Percentiles rank a stretch among this genome's conserved stretches.
These are phyloP conservation scores for Amanita thiersii DNA, from an alignment of 768 basidiomycete genomes.

Conservation along the genomic window DNA sequence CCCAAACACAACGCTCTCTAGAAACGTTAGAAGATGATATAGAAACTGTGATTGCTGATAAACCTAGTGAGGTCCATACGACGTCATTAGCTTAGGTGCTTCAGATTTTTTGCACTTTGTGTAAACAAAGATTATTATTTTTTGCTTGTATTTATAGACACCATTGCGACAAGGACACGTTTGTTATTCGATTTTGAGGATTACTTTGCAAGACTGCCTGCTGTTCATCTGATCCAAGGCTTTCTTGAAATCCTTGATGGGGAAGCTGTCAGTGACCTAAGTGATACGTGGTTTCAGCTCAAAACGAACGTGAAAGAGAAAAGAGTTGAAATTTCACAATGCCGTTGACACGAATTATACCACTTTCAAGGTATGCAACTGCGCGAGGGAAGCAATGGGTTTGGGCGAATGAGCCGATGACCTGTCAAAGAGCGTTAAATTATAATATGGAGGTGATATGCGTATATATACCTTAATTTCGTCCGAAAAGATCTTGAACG, in stretches of 20 bases:
- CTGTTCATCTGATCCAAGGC: constrained; percentile 69
- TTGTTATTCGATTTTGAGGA: constrained; percentile 37
- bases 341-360: constrained; percentile 73
- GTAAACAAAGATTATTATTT: too few species aligned
- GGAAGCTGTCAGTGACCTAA: constrained; percentile 48
- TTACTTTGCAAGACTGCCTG: constrained; percentile 51
- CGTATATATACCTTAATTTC: constrained; percentile 28
- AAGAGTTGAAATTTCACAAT: constrained; percentile 27
- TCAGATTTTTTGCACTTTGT: too few species aligned
- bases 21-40: too few species aligned
- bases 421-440: constrained; percentile 29
- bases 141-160: not conserved
- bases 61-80: too few species aligned
- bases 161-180: not conserved
- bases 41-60: too few species aligned
- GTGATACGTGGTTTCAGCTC: too few species aligned
- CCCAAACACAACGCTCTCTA: too few species aligned
- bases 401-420: constrained; percentile 87
- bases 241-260: constrained; percentile 58
- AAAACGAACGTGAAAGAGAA: not conserved
- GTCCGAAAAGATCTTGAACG: constrained; percentile 79
- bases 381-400: constrained; percentile 87
- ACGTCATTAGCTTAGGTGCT: too few species aligned
- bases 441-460: not conserved
- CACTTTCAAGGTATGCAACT: constrained; percentile 79